Evolutionary conservation across 768 basidiomycete genomes (phyloP).

Genomic region (Gloeostereum incarnatum): DNA sequence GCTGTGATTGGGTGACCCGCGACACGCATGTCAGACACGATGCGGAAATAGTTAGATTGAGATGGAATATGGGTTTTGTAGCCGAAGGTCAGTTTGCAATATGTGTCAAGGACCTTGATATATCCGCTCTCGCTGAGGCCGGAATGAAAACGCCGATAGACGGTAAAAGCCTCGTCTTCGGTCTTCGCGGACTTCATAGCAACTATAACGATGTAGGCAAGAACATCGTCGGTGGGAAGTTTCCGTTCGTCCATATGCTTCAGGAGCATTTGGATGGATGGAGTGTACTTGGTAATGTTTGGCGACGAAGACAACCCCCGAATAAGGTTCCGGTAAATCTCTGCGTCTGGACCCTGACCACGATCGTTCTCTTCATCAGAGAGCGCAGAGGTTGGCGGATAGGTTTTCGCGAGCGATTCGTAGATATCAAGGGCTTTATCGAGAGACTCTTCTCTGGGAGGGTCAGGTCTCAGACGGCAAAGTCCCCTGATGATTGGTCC

Average conservation of each 20-base stretch:
- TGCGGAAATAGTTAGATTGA: slow-evolving; percentile 57
- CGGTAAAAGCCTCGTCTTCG: slow-evolving; percentile 45
- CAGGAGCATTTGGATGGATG: slow-evolving; percentile 39
- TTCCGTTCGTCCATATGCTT: slow-evolving; percentile 55
- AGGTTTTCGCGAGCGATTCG: slow-evolving; percentile 28
- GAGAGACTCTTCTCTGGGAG: slow-evolving; percentile 30
- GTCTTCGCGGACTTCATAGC: slow-evolving; percentile 54
- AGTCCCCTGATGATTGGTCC: slow-evolving; percentile 46
- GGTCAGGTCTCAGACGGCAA: slow-evolving; percentile 26
- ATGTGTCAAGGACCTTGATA: slow-evolving; percentile 51
- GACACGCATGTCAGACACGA: slow-evolving; percentile 72
- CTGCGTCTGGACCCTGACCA: slow-evolving; percentile 34
- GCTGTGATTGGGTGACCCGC: slow-evolving; percentile 48
- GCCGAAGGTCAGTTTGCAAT: slow-evolving; percentile 48
- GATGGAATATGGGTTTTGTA: slow-evolving; percentile 29
- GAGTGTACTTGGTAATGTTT: slow-evolving; percentile 37
- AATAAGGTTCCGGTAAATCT: slow-evolving; percentile 46
- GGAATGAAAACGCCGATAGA: slow-evolving; percentile 39
- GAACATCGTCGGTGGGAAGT: slow-evolving; percentile 33
- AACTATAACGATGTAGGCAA: slow-evolving; percentile 48
- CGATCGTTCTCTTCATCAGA: slow-evolving; percentile 19
- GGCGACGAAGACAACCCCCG: slow-evolving; percentile 35
- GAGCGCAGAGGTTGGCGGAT: slow-evolving; percentile 15
- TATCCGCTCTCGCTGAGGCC: slow-evolving; percentile 53
- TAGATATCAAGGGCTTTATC: slow-evolving; percentile 49